Percentiles rank a stretch among this genome's conserved stretches.
Conservation (phyloP, 495 filamentous ascomycete species). For the Usnea hakonensis region DNA sequence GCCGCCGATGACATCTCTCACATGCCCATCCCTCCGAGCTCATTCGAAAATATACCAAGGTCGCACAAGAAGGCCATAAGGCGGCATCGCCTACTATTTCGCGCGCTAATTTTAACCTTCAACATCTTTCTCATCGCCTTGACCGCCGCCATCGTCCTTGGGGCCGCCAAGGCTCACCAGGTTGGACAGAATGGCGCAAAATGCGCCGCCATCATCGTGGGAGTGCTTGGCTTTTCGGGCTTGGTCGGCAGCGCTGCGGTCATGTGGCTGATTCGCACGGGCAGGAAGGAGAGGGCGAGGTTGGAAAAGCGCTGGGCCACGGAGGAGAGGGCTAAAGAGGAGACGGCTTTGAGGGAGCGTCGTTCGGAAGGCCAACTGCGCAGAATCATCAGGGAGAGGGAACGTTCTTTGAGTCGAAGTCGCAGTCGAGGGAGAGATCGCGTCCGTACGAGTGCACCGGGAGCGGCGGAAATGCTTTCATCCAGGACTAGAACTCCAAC, state of each 20-base stretch:
- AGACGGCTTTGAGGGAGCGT: neutral
- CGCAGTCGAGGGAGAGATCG: slow-evolving; percentile 8
- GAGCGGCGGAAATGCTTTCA: neutral
- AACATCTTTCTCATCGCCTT: neutral
- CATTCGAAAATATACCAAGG: slow-evolving; percentile 8
- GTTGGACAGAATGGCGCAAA: neutral
- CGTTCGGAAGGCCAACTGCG: neutral
- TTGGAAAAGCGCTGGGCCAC: slow-evolving; percentile 1
- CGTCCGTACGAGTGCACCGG: neutral
- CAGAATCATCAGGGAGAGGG: neutral
- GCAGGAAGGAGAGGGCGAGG: slow-evolving; percentile 4
- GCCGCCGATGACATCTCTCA: neutral
- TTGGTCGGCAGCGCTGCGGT: neutral
- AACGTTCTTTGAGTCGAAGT: neutral
- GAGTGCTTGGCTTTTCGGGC: slow-evolving; percentile 4
- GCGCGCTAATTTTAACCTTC: neutral
- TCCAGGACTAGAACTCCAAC: neutral
- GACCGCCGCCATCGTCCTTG: slow-evolving; percentile 4
- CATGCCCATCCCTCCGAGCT: slow-evolving; percentile 8
- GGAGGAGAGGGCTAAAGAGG: slow-evolving; percentile 6
- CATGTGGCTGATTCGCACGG: slow-evolving; percentile 2
- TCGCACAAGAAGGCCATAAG: neutral
- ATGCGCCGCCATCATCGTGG: slow-evolving; percentile 4
- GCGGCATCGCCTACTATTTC: neutral
- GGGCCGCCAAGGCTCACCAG: neutral